These are phyloP conservation scores for Clitoria ternatea DNA, from an alignment of 306 rosid genomes.

Conservation along the genomic window DNA sequence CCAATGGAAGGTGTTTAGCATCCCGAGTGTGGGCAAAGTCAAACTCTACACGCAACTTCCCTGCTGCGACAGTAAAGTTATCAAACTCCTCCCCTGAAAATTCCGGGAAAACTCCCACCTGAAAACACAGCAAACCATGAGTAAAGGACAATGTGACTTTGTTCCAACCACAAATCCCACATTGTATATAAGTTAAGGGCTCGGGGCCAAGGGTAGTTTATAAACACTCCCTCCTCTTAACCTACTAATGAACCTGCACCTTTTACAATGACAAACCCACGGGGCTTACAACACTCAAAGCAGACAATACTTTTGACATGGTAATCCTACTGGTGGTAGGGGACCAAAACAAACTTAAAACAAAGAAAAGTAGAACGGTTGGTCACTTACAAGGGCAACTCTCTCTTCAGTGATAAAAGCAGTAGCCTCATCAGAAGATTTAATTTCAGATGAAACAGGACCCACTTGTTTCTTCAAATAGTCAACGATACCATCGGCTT, in stretches of 20 bases:
- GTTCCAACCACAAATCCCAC: too few relatives aligned
- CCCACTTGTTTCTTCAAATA: constrained; percentile 86
- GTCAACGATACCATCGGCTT: constrained; percentile 78
- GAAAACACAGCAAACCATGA: constrained; percentile 17
- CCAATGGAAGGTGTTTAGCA: constrained; percentile 86
- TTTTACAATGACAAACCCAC: too few relatives aligned
- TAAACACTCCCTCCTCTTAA: too few relatives aligned
- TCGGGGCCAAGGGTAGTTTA: too few relatives aligned
- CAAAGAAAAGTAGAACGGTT: not conserved
- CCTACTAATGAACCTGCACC: too few relatives aligned
- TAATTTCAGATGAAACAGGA: constrained; percentile 72
- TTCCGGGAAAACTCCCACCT: constrained; percentile 81
- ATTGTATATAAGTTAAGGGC: too few relatives aligned
- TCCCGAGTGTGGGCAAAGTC: constrained; percentile 79
- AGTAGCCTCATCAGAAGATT: constrained; percentile 61
- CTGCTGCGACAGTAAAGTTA: constrained; percentile 53
- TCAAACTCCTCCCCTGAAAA: constrained; percentile 81
- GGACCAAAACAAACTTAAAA: too few relatives aligned
- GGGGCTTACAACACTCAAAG: too few relatives aligned
- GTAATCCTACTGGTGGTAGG: too few relatives aligned
- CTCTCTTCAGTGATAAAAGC: constrained; percentile 52
- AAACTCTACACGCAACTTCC: constrained; percentile 82
- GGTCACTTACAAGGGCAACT: constrained; percentile 61
- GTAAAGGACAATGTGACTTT: not conserved
- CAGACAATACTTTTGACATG: too few relatives aligned